A percentile compares a stretch with the other conserved stretches of the same genome.
Conservation (phyloP, 352 stramenopile species). For the Globisporangium sylvaticum region DNA sequence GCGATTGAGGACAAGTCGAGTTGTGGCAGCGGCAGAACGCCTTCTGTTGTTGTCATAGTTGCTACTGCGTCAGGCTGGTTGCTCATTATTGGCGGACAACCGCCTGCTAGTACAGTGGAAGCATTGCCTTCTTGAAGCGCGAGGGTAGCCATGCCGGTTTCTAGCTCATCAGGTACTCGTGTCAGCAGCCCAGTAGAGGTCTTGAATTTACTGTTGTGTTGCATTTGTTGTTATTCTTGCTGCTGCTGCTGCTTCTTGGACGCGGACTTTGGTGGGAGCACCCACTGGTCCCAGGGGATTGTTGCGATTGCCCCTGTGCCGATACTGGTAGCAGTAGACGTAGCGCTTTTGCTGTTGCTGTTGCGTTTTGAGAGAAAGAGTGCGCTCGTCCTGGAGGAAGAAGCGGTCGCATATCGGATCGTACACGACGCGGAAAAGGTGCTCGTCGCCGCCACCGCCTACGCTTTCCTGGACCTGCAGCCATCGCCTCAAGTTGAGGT, state of each 20-base stretch:
- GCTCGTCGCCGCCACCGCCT: neutral
- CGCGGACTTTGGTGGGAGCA: constrained; percentile 26
- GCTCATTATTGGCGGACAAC: neutral
- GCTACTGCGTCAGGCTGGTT: neutral
- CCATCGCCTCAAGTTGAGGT: too few relatives aligned
- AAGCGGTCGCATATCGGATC: constrained; percentile 43
- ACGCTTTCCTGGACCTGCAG: too few relatives aligned
- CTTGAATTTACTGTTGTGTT: too few relatives aligned
- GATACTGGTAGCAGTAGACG: too few relatives aligned
- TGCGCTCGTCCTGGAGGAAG: constrained; percentile 32
- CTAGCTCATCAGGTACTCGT: neutral
- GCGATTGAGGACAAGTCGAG: constrained; percentile 1
- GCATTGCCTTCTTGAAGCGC: neutral
- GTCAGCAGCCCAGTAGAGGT: too few relatives aligned
- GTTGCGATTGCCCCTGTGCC: too few relatives aligned
- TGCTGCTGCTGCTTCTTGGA: constrained; percentile 10
- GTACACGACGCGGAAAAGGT: constrained; percentile 40
- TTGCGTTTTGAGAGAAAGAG: neutral
- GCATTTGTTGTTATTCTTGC: too few relatives aligned
- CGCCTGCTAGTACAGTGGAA: too few relatives aligned
- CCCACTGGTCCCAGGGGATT: constrained; percentile 34
- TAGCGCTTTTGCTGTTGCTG: constrained; percentile 5
- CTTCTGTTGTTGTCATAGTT: neutral
- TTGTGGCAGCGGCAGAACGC: neutral
- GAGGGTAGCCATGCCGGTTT: neutral